Evolutionary conservation across 2,329 filamentous ascomycete species (phyloP).

Genomic region (Keithomyces neogunnii): DNA sequence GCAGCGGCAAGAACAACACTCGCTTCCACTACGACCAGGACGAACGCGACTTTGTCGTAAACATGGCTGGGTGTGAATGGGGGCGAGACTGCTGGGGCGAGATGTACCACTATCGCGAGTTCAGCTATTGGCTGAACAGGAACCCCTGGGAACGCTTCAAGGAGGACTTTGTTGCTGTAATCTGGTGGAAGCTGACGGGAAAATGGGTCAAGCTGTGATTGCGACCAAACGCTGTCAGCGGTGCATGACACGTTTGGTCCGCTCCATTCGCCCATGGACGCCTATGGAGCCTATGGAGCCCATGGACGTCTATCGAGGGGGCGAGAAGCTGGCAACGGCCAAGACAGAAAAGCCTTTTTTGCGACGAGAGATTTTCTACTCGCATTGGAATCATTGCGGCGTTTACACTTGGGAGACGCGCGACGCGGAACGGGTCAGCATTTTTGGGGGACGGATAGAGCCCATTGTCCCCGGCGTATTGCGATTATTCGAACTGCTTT

Average conservation of each 20-base stretch:
- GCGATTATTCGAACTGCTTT: neutral
- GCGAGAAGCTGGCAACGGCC: too few species aligned
- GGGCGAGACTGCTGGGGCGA: constrained; percentile 96
- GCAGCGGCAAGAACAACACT: constrained; percentile 54
- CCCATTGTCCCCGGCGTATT: neutral
- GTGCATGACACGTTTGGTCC: neutral
- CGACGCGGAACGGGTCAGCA: neutral
- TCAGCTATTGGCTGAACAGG: constrained; percentile 84
- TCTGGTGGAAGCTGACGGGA: constrained; percentile 57
- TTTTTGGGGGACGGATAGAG: neutral
- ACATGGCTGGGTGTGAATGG: constrained; percentile 98
- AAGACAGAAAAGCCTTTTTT: too few species aligned
- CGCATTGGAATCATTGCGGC: neutral
- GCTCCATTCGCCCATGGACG: too few species aligned
- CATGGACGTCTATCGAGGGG: too few species aligned
- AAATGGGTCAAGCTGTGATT: constrained; percentile 46
- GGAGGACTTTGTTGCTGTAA: constrained; percentile 52
- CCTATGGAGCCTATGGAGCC: too few species aligned
- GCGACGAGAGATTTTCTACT: neutral
- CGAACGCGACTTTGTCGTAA: constrained; percentile 88
- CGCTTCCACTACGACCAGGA: constrained; percentile 77
- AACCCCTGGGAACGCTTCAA: constrained; percentile 71
- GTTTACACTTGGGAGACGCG: neutral
- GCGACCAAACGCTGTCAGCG: neutral
- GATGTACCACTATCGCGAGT: constrained; percentile 90